Evolutionary conservation across 345 rosid species (phyloP), one percentile per base, ranked within the genome.

Genomic region (Geranium brycei): DNA sequence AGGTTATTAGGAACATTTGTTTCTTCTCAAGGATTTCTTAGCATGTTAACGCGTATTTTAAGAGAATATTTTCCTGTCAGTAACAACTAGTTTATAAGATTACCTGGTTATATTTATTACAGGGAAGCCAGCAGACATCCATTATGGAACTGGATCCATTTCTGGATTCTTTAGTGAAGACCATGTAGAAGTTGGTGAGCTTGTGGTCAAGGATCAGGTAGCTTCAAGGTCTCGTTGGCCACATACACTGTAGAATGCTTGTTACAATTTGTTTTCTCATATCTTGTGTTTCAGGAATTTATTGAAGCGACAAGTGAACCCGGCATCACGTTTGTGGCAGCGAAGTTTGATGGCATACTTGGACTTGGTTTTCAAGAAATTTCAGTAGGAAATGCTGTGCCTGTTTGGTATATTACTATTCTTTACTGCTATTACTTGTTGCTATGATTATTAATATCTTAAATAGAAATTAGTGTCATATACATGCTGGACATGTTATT

Each of bases 251-350:
- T 15, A 31, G 28, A 16, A 31, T 65, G 28, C 14, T 16, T 16
- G 4, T 8, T 23, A 17, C 18, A 13, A 28, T 23, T 58, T 55
- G 58, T 47, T 17, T 16, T 51, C 60, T 15, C 3, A n/a, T 23
- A 23, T 56, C 35, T 41, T 18, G 51, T 17, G 51, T 47, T 38
- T 70, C 72, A 92, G 99, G 95, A 85, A 75, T 90, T 93, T 73
- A 89, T 93, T 61, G 99, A 93, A 78, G 84, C 96, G 71, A 86
- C 99, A 10, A 80, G 69, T 56, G 97, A 93, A 68, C 97, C 95
- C 2, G 73, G 99, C 68, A 18, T 87, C 63, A 86, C 91, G 14
- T 93, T 93, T 68, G 19, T 93, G 80, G 76, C 77, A 61, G 96
- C 88, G 64, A 93, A 90, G 69, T 93, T 93, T 76, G 96, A 89